Evolutionary conservation across 169 alveolate species (phyloP).

Genomic region (Plasmodium reichenowi): DNA sequence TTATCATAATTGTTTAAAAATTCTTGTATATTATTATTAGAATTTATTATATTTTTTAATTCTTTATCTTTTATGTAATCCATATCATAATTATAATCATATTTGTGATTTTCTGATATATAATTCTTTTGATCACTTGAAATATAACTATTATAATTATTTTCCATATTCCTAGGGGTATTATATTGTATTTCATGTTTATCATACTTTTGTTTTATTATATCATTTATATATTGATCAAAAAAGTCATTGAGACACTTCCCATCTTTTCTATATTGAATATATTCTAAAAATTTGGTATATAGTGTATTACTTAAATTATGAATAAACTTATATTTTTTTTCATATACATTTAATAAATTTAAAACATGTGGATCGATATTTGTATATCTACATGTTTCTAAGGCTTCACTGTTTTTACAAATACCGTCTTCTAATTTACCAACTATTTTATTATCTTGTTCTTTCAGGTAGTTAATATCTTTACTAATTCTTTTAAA

Average conservation of each 20-base stretch:
- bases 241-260: slow-evolving; percentile 25
- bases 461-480: slow-evolving; percentile 34
- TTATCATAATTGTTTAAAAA: not conserved
- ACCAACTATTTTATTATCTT: slow-evolving; percentile 1
- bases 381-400: slow-evolving; percentile 67
- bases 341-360: slow-evolving; percentile 47
- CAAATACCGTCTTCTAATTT: slow-evolving; percentile 64
- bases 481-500: slow-evolving; percentile 59
- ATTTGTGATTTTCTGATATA: not conserved
- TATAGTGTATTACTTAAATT: slow-evolving; percentile 55
- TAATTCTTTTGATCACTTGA: not conserved
- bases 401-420: slow-evolving; percentile 74
- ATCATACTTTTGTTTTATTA: not conserved
- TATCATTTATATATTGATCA: slow-evolving; percentile 11
- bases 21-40: not conserved
- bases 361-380: slow-evolving; percentile 17
- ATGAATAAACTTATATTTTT: slow-evolving; percentile 52
- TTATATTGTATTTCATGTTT: not conserved
- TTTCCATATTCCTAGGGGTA: not conserved
- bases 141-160: not conserved
- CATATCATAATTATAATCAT: not conserved
- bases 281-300: slow-evolving; percentile 53
- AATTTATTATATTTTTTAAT: not conserved
- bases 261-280: slow-evolving; percentile 15
- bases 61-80: slow-evolving; percentile 3